Evolutionary conservation across 305 asterid species (phyloP).

Genomic region (Withania somnifera): DNA sequence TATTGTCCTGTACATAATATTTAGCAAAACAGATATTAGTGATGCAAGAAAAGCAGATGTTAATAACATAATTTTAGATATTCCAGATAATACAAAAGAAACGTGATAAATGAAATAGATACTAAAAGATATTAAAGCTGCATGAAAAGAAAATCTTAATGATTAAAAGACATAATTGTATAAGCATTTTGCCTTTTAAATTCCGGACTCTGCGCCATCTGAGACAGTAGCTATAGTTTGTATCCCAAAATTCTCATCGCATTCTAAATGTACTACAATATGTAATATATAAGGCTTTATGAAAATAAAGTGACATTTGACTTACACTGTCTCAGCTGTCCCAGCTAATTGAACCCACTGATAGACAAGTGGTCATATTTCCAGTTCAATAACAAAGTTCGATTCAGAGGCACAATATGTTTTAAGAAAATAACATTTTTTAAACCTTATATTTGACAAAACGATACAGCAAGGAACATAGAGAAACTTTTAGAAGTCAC

Average conservation of each 20-base stretch:
- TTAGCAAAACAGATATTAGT: background rate
- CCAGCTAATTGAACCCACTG: background rate
- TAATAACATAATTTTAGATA: background rate
- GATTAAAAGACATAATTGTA: background rate
- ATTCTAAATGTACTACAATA: background rate
- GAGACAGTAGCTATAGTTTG: background rate
- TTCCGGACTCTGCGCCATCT: background rate
- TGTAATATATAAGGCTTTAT: no score
- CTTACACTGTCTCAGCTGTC: background rate
- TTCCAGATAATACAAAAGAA: background rate
- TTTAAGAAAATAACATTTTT: background rate
- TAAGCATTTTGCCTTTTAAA: background rate
- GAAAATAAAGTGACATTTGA: background rate
- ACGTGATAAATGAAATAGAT: background rate
- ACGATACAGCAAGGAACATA: background rate
- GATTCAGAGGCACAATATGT: background rate
- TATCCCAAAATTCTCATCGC: background rate
- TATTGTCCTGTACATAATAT: constrained; percentile 52
- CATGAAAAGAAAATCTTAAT: background rate
- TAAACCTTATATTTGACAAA: background rate
- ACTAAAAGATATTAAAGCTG: background rate
- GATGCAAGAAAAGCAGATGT: background rate
- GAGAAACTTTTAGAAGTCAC: background rate
- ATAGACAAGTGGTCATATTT: background rate
- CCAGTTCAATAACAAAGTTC: background rate